phyloP scores from a whole-genome alignment of 1,284 basidiomycete genomes.

The Trichosporon sp. region DNA sequence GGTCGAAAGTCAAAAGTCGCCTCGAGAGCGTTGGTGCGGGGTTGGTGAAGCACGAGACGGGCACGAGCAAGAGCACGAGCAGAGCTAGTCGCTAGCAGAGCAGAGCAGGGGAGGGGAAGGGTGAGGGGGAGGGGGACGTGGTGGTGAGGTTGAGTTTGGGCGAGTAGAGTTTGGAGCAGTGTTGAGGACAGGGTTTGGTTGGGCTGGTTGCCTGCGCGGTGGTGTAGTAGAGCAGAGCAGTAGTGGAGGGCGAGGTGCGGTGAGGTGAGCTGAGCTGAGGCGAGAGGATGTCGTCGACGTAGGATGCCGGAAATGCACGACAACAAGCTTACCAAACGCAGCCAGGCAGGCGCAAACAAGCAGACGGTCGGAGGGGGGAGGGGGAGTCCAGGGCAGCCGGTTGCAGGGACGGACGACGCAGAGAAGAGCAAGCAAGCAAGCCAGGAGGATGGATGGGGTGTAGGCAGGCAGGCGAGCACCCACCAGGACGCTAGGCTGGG shows the following conservation, averaged over 20 bases:
- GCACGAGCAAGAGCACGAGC: not conserved
- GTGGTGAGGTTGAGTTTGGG: not conserved
- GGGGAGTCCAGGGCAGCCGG: not conserved
- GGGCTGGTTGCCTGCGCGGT: not conserved
- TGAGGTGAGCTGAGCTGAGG: not conserved
- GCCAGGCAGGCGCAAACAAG: no score
- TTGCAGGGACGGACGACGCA: not conserved
- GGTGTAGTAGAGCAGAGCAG: not conserved
- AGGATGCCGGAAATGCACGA: not conserved
- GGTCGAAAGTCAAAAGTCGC: not conserved
- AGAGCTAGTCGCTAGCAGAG: not conserved
- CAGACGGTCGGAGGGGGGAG: not conserved
- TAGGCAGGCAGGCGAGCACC: not conserved
- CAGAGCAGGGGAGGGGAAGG: not conserved
- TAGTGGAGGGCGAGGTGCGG: not conserved
- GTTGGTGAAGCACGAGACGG: not conserved
- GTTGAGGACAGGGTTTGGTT: not conserved
- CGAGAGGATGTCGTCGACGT: not conserved
- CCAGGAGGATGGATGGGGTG: no score
- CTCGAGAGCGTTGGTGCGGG: not conserved
- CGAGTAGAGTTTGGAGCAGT: conserved; percentile 5
- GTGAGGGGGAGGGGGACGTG: no score
- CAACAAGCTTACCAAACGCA: conserved; percentile 3
- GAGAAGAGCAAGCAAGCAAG: not conserved
- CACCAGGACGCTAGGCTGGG: no score